Conservation (phyloP, 257 asterid species). For the Fraxinus pennsylvanica region DNA sequence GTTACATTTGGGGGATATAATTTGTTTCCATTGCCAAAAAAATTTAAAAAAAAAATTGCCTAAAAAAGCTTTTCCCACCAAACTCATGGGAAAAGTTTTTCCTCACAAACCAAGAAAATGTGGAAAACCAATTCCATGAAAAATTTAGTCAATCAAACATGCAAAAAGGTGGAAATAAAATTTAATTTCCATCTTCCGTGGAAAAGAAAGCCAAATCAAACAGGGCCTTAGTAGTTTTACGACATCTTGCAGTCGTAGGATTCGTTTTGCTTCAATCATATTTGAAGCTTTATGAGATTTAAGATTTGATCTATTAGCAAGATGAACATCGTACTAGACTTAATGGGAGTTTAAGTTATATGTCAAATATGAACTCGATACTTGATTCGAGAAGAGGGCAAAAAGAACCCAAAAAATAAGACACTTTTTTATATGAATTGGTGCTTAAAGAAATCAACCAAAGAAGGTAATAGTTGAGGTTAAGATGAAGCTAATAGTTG, state of each 20-base stretch:
- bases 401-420: not conserved
- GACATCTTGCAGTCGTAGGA: not conserved
- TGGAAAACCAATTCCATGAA: no score
- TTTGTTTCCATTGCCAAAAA: no score
- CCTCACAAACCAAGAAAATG: no score
- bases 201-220: no score
- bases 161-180: no score
- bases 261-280: not conserved
- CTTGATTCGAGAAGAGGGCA: not conserved
- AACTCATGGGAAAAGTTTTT: no score
- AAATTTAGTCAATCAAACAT: no score
- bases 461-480: not conserved
- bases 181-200: no score
- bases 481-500: not conserved
- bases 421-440: constrained; percentile 4
- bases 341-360: not conserved
- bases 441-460: not conserved
- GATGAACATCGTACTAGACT: not conserved
- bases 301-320: not conserved
- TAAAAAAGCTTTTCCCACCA: no score
- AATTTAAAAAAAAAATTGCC: no score
- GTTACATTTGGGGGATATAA: no score
- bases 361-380: not conserved
- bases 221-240: not conserved
- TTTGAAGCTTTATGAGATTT: not conserved